Base-by-base conservation (phyloP, 73 alveolate species). In the Paramecium caudatum region DNA sequence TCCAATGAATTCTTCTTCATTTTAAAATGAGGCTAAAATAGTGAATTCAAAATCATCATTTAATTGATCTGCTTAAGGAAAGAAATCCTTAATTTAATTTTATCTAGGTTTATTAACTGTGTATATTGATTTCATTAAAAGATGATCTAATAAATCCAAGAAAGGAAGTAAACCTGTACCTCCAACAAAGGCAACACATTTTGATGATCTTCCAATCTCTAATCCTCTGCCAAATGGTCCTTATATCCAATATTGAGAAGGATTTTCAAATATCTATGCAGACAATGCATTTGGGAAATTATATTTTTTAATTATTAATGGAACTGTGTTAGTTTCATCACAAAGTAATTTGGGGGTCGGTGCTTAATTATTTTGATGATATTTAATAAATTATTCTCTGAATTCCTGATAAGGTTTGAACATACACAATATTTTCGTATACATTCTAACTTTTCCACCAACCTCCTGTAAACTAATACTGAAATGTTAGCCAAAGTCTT, bases 151-250 rank as follows among this genome's bases (percentile, higher is more conserved):
- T 63, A 85, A 62, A 41, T 85, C 92, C 27, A 85, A 10, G 21
- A 85, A 85, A 13, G 92, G 92, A 6, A 85, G 27, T 7, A 85
- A 30, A 17, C 92, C 92, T 17, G 92, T 85, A 3, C 92, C 92
- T 0, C 82, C 92, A 23, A 69, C 49, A 36, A 85, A 62, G 13
- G 68, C 84, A 4, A 62, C 12, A 10, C 61, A 19, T 62, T 61
- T 55, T 17, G 82, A 32, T 9, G 5, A 12, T 15, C 41, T 25
- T 25, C 55, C 49, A 8, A 85, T 15, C 39, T 78, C 92, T 63
- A 85, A 62, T 5, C 92, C 92, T 37, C 69, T 85, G 17, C 92
- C 92, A 13, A 85, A 47, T 13, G 92, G 92, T 6, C 92, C 92
- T 36, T 85, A 36, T 3, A 85, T 55, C 46, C 34, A 61, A 37